Evolutionary conservation across 331 rosid genomes (phyloP).

Genomic region (Quercus tomentella): DNA sequence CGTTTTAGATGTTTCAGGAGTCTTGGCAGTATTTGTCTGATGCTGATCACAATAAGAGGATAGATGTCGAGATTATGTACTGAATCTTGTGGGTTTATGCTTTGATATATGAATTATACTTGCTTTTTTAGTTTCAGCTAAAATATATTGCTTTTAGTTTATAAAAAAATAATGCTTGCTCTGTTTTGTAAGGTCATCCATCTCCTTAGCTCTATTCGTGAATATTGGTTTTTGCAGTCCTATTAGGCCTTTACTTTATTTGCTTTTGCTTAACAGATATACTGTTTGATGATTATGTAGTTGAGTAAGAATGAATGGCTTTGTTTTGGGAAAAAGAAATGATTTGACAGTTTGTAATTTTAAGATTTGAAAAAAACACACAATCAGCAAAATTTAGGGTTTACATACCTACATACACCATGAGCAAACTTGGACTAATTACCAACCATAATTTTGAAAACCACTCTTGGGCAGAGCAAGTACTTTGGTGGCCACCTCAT

Average conservation of each 20-base stretch:
- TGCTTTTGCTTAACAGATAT: not conserved
- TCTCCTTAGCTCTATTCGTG: not conserved
- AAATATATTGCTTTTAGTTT: not conserved
- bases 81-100: not conserved
- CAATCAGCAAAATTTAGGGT: not conserved
- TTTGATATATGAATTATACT: not conserved
- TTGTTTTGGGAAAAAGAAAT: too few species aligned
- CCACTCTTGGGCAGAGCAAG: too few species aligned
- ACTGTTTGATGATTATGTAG: not conserved
- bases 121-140: not conserved
- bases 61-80: not conserved
- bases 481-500: too few species aligned
- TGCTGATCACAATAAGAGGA: constrained; percentile 19
- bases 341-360: too few species aligned
- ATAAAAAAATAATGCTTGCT: not conserved
- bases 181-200: not conserved
- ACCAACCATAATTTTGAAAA: too few species aligned
- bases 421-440: too few species aligned
- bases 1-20: not conserved
- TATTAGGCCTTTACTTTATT: not conserved
- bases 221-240: not conserved
- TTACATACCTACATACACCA: too few species aligned
- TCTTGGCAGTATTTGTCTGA: not conserved
- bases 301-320: not conserved
- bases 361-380: not conserved